Percentiles rank a stretch among this genome's conserved stretches.
phyloP scores from a whole-genome alignment of 495 filamentous ascomycete species.

The Achaetomiella virescens region DNA sequence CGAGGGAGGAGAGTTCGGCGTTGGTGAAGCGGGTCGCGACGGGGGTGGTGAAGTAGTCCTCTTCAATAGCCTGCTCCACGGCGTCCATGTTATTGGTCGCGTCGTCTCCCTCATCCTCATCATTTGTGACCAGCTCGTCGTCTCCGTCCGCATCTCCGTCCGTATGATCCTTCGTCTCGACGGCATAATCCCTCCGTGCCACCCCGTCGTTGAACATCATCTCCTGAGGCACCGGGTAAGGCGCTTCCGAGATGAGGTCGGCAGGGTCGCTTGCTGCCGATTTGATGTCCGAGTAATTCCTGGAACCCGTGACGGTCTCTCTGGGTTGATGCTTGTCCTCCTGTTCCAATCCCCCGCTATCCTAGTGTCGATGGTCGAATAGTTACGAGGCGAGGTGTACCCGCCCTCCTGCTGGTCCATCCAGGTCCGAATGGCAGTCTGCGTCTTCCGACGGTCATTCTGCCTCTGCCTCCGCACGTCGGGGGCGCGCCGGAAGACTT shows the following conservation, averaged over 20 bases:
- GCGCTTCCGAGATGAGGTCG: conserved; percentile 42
- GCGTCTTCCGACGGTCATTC: conserved; percentile 57
- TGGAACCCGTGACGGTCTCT: conserved; percentile 32
- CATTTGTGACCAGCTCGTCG: conserved; percentile 79
- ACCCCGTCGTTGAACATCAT: conserved; percentile 21
- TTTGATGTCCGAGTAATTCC: conserved; percentile 42
- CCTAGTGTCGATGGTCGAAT: conserved; percentile 43
- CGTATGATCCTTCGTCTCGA: conserved; percentile 46
- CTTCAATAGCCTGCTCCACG: conserved; percentile 24
- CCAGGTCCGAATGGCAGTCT: conserved; percentile 75
- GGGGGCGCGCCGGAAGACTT: conserved; percentile 67
- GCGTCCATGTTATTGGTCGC: conserved; percentile 25
- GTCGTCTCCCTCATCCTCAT: conserved; percentile 50
- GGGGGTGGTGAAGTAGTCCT: conserved; percentile 46
- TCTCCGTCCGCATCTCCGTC: conserved; percentile 82
- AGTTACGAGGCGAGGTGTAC: conserved; percentile 51
- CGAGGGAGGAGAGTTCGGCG: conserved; percentile 16
- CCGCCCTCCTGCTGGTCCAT: conserved; percentile 69
- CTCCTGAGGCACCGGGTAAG: conserved; percentile 28
- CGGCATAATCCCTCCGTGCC: conserved; percentile 25
- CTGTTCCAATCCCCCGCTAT: conserved; percentile 33
- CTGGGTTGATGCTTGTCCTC: conserved; percentile 38
- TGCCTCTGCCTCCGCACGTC: conserved; percentile 44
- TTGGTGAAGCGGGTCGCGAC: conserved; percentile 26
- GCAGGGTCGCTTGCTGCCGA: conserved; percentile 51